Evolutionary conservation across 441 rosid genomes (phyloP), one percentile per base, ranked within the genome.

Genomic region (Euphorbia schlechtendalii): DNA sequence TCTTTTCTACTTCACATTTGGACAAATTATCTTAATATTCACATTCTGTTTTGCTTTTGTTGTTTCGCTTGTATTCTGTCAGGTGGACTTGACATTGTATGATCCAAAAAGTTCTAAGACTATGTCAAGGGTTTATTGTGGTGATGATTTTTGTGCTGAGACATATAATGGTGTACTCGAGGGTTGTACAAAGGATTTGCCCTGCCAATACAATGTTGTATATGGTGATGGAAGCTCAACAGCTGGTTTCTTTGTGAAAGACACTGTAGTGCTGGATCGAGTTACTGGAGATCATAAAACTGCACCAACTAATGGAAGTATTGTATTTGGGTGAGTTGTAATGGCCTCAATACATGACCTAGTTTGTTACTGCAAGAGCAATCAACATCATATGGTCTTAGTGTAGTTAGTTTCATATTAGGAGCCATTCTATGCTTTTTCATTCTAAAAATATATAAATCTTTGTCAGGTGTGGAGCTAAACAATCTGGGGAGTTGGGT

Each of bases 201-300:
- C 76, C 43, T 90, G 97, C 56, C 71, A 79, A 71, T 93, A 88
- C 64, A 78, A 70, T 67, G 84, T 93, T 38, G 74, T 76, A 45
- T 93, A 93, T 69, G 97, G 99, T 59, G 99, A 93, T 76, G 85
- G 83, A 72, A 93, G 97, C 75, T 74, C 88, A 28, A 88, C 97
- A 51, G 59, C 80, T 69, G 99, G 97, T 58, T 80, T 71, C 81
- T 86, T 84, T 76, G 87, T 93, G 15, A 83, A 59, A 77, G 97
- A 93, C 67, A 53, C 58, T 66, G 61, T 93, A 64, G 83, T 75
- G 51, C 73, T 90, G 61, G 70, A 77, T 54, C 76, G 61, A 56
- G 86, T 76, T 45, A 80, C 86, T 48, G 95, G 92, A 48, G 76
- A 90, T 71, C 79, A 56, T 69, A 81, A 79, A 74, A 83, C 95